phyloP scores from a whole-genome alignment of 1,284 basidiomycete genomes.

The Neonothopanus nambi region DNA sequence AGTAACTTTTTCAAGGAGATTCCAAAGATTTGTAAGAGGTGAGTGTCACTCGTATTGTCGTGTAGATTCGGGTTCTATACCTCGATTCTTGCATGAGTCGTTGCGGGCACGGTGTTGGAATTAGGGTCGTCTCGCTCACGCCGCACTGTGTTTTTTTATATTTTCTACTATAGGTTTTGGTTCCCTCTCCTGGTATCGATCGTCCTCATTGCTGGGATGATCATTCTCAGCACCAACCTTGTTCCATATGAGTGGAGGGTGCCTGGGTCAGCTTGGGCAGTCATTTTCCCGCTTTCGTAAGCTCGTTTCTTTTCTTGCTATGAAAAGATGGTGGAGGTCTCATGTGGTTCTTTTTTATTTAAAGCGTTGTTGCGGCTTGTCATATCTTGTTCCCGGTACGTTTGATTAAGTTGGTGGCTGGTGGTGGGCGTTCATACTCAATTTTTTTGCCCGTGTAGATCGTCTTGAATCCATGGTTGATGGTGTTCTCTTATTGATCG shows the following conservation, averaged over 20 bases:
- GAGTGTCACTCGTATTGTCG: neutral
- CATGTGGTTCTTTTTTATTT: neutral
- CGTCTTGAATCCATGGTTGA: constrained; percentile 19
- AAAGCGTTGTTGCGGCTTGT: constrained; percentile 13
- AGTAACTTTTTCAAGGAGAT: constrained; percentile 91
- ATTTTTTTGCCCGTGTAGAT: constrained; percentile 10
- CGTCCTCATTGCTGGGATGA: constrained; percentile 15
- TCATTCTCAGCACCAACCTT: constrained; percentile 15
- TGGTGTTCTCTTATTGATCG: constrained; percentile 20
- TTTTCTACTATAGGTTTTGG: constrained; percentile 14
- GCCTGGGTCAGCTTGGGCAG: constrained; percentile 16
- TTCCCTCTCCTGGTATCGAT: constrained; percentile 16
- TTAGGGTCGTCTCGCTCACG: too few relatives aligned
- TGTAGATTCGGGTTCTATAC: neutral
- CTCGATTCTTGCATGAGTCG: neutral
- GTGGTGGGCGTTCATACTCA: neutral
- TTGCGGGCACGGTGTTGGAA: too few relatives aligned
- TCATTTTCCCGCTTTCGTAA: constrained; percentile 19
- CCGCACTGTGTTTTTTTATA: too few relatives aligned
- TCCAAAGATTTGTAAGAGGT: constrained; percentile 73
- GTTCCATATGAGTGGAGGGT: constrained; percentile 19
- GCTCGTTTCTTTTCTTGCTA: neutral
- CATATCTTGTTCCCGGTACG: constrained; percentile 20
- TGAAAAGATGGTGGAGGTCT: neutral
- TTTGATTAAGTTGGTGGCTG: neutral